Base-by-base conservation (phyloP, 2,329 filamentous ascomycete genomes). In the Clarireedia monteithiana region DNA sequence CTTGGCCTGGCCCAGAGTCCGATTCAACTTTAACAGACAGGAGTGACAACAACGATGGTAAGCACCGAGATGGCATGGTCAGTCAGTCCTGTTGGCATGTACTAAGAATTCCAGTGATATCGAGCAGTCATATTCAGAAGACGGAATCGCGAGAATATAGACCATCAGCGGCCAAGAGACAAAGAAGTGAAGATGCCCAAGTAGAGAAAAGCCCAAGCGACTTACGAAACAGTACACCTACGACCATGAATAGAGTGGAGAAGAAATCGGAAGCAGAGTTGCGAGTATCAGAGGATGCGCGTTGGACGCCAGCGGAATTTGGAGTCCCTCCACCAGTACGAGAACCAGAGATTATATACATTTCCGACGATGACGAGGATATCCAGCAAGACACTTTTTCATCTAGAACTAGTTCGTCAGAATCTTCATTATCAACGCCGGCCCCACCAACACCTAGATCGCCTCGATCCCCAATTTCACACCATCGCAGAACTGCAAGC, bases 281-380 rank as follows among this genome's bases (percentile, higher is more conserved):
- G 44, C 48, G 54, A 14, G 26, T 50, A 14, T 34, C 45, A 6
- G 10, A 60, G 9, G 59, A 67, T 47, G 40, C 55, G 6, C 62
- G 58, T 38, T 67, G 62, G 62, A 55, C 50, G 3, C 65, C 65
- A 3, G 60, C 62, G n/a, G 27, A 52, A 2, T 50, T 64, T 14
- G 58, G 50, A 46, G n/a, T 9, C n/a, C 9, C 10, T 17, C 42
- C n/a, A 24, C 42, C 42, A 46, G n/a, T 5, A 24, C n/a, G n/a
- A 24, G 46, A 42, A 24, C 17, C 12, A 34, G 53, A 50, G 38
- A 24, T 50, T 24, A 40, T 40, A 47, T 30, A 20, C 9, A 46
- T 54, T 40, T 42, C 55, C 40, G 48, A 55, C 36, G 52, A 59
- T 23, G 48, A 49, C n/a, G 26, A 50, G 34, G 38, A 44, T 14